phyloP scores from a whole-genome alignment of 2,329 filamentous ascomycete genomes.

The Trichophyton schoenleinii region DNA sequence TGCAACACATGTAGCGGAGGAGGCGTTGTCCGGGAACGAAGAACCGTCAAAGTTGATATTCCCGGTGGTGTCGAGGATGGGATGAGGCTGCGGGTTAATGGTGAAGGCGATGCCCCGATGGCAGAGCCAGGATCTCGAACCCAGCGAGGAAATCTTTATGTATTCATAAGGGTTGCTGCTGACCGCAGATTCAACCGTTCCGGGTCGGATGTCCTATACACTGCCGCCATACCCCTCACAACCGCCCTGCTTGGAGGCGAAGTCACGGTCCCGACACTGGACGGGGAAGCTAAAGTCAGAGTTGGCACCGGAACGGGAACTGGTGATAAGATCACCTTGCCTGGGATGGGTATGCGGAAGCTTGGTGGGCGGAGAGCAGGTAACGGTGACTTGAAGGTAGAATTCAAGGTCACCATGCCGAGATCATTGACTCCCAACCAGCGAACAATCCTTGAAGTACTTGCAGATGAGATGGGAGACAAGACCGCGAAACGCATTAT shows the following conservation, averaged over 20 bases:
- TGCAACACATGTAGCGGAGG: constrained; percentile 70
- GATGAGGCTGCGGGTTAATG: constrained; percentile 75
- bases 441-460: constrained; percentile 82
- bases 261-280: constrained; percentile 76
- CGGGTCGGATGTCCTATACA: constrained; percentile 86
- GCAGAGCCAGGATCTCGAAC: constrained; percentile 50
- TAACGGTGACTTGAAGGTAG: constrained; percentile 71
- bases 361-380: constrained; percentile 51
- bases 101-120: constrained; percentile 74
- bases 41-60: constrained; percentile 79
- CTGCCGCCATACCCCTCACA: constrained; percentile 78
- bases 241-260: constrained; percentile 88
- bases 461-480: constrained; percentile 91
- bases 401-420: constrained; percentile 91
- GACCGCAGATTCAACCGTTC: constrained; percentile 80
- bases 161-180: constrained; percentile 76
- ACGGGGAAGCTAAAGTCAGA: constrained; percentile 80
- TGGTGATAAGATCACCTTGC: constrained; percentile 78
- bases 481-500: constrained; percentile 85
- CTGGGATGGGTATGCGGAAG: constrained; percentile 89
- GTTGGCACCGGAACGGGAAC: constrained; percentile 84
- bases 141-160: constrained; percentile 78
- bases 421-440: constrained; percentile 89
- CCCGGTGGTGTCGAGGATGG: constrained; percentile 93
- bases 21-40: constrained; percentile 70